These are phyloP conservation scores for Aaosphaeria arxii DNA, from an alignment of 2,329 filamentous ascomycete genomes.

Conservation along the genomic window DNA sequence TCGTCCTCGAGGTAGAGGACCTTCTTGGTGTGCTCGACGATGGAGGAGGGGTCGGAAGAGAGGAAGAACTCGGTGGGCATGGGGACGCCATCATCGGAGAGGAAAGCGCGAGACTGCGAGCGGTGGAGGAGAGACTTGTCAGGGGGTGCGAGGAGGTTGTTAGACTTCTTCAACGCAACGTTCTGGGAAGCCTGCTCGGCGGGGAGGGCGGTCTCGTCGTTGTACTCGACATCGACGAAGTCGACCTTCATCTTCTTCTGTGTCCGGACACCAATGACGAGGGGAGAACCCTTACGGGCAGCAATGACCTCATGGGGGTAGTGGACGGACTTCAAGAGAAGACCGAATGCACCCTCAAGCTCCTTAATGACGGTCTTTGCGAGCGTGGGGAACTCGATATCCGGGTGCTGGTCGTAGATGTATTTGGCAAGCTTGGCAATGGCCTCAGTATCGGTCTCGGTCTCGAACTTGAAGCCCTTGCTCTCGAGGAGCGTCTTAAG, in stretches of 20 bases:
- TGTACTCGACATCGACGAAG: slow-evolving; percentile 98
- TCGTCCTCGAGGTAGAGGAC: slow-evolving; percentile 99
- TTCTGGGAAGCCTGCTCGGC: slow-evolving; percentile 96
- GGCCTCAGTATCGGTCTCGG: slow-evolving; percentile 98
- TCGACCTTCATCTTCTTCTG: slow-evolving; percentile 99
- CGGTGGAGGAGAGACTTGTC: slow-evolving; percentile 98
- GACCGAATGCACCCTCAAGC: slow-evolving; percentile 94
- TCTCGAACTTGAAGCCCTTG: slow-evolving; percentile 99
- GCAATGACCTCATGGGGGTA: slow-evolving; percentile 98
- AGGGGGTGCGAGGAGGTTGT: slow-evolving; percentile 69
- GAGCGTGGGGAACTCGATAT: slow-evolving; percentile 92
- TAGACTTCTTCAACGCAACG: slow-evolving; percentile 84
- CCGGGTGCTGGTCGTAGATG: slow-evolving; percentile 90
- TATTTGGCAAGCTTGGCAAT: slow-evolving; percentile 99
- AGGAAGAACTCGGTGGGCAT: slow-evolving; percentile 99
- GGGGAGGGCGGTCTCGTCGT: slow-evolving; percentile 79
- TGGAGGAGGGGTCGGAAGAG: slow-evolving; percentile 95
- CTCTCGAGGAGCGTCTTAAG: slow-evolving; percentile 85
- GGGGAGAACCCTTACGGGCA: slow-evolving; percentile 94
- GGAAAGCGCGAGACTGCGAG: slow-evolving; percentile 97
- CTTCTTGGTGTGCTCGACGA: slow-evolving; percentile 99
- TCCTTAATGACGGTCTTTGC: slow-evolving; percentile 98
- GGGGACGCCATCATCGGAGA: slow-evolving; percentile 96
- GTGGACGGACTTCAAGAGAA: slow-evolving; percentile 97
- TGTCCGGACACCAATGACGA: slow-evolving; percentile 96